Evolutionary conservation across 345 rosid genomes (phyloP).

Genomic region (Pistacia integerrima): DNA sequence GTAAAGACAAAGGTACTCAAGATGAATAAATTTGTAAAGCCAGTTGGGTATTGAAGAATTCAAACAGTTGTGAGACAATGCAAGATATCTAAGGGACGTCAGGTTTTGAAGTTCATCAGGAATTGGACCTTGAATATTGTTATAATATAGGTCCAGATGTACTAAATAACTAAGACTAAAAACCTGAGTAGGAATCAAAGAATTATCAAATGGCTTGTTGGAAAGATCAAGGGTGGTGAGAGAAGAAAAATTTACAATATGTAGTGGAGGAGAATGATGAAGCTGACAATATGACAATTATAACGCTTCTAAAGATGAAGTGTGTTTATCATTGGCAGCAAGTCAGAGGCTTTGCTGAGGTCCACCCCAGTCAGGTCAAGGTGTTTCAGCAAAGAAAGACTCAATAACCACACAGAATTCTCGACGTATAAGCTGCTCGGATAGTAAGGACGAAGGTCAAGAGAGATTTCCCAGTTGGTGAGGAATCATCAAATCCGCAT

Average conservation of each 20-base stretch:
- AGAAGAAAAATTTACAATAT: conserved; percentile 13
- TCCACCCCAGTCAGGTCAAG: background rate
- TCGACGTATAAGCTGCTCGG: background rate
- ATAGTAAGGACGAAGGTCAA: background rate
- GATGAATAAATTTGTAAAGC: background rate
- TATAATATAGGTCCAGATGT: background rate
- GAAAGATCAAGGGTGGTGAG: conserved; percentile 1
- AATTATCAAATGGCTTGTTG: background rate
- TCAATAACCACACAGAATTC: background rate
- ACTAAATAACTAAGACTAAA: background rate
- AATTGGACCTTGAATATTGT: background rate
- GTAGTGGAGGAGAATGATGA: background rate
- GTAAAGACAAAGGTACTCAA: background rate
- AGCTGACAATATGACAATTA: background rate
- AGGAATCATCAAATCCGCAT: background rate
- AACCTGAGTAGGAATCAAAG: background rate
- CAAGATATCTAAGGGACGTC: background rate
- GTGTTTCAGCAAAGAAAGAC: background rate
- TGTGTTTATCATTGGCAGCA: background rate
- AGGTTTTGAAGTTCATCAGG: background rate
- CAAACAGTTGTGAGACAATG: background rate
- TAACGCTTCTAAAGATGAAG: conserved; percentile 19
- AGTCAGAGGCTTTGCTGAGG: background rate
- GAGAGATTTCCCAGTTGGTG: conserved; percentile 2
- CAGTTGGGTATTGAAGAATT: background rate